Conservation (phyloP, 768 basidiomycete genomes). For the Pholiota microspora region DNA sequence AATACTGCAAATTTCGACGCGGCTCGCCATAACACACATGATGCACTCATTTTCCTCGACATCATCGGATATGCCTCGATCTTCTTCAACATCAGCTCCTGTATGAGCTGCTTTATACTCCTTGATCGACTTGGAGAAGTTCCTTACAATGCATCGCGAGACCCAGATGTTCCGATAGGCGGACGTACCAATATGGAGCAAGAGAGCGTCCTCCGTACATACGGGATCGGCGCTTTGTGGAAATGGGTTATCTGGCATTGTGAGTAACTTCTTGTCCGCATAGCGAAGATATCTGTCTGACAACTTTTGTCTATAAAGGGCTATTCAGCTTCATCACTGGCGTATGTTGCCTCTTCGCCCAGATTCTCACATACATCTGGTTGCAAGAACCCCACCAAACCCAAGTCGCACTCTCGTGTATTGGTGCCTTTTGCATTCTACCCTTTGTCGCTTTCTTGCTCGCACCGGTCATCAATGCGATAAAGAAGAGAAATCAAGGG, state of each 20-base stretch:
- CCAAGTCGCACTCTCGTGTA: constrained; percentile 10
- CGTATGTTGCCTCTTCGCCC: constrained; percentile 17
- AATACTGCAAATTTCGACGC: neutral
- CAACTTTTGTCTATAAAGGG: constrained; percentile 11
- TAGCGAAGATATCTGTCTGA: neutral
- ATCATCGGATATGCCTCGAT: constrained; percentile 19
- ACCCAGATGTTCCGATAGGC: constrained; percentile 9
- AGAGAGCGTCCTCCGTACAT: constrained; percentile 16
- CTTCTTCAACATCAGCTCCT: constrained; percentile 22
- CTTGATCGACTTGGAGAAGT: constrained; percentile 23
- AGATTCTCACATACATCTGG: constrained; percentile 22
- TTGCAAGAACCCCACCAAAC: constrained; percentile 14
- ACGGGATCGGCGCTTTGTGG: constrained; percentile 21
- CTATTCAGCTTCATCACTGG: constrained; percentile 20
- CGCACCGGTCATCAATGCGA: constrained; percentile 14
- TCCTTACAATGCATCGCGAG: constrained; percentile 16
- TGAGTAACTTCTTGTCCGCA: constrained; percentile 1
- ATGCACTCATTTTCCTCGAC: constrained; percentile 6
- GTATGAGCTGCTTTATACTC: constrained; percentile 21
- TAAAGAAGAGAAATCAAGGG: neutral
- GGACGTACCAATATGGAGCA: constrained; percentile 12
- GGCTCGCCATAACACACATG: neutral
- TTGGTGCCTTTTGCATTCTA: constrained; percentile 16
- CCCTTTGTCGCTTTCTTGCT: constrained; percentile 19
- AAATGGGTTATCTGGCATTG: constrained; percentile 22